Base-by-base conservation (phyloP, 1,284 basidiomycete genomes). In the Cryptococcus jaspeensis region DNA sequence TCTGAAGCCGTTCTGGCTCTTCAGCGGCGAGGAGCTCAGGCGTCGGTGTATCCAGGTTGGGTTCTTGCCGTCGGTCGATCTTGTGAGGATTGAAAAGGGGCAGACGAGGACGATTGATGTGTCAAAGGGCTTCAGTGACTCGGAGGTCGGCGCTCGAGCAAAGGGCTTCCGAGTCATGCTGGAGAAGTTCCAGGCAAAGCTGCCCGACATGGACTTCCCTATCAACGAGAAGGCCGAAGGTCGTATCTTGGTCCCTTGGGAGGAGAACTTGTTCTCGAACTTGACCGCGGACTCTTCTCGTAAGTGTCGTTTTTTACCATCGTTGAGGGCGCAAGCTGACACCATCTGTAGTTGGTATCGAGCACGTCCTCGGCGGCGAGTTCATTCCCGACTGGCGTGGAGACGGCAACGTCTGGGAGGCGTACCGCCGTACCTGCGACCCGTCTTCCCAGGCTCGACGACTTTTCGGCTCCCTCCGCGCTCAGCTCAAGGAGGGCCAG, bases 151-250 rank as follows among this genome's bases (percentile, higher is more conserved):
- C 58, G 87, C 86, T 22, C 83, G 92, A 52, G 88, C 90, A 0
- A 80, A 81, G 52, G 89, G 89, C 12, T 90, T 93, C 75, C 79
- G 83, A 52, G 77, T 79, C 50, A 90, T 93, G 84, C 76, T 92
- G 22, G 80, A 83, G 52, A 84, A 84, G 64, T 92, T 92, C 72
- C 83, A 84, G 60, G 61, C 65, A 43, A 71, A 92, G 84, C 82
- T 96, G 3, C 92, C 92, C 11, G 85, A 95, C 78, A 87, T 96
- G 85, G 88, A 93, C 66, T 87, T 96, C 65, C 85, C 93, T 0
- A 85, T 96, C 78, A 96, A 96, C 68, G 85, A 89, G 40, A 89
- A 88, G 78, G 87, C 92, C 1, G 93, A 97, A 78, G 90, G 92
- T 13, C 87, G 93, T 20, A 86, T 96, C 12, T 81, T 97, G 18